Evolutionary conservation across 1,284 basidiomycete species (phyloP).

Genomic region (Porodaedalea pini): DNA sequence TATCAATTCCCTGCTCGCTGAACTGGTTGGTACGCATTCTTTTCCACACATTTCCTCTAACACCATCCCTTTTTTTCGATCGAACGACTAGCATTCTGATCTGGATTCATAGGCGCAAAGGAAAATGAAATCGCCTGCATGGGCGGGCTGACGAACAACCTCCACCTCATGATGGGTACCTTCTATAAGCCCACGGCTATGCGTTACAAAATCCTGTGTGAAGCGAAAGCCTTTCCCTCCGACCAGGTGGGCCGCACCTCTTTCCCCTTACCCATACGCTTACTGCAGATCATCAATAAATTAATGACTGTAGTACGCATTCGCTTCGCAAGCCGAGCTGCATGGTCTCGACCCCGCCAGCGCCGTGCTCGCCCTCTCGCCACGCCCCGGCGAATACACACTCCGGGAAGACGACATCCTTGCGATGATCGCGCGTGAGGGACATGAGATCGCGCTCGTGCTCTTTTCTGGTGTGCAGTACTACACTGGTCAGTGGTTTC

Average conservation of each 20-base stretch:
- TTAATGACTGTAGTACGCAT: conserved; percentile 74
- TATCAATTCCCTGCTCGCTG: conserved; percentile 74
- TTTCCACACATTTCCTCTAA: neutral
- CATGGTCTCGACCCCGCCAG: conserved; percentile 77
- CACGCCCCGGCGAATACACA: conserved; percentile 81
- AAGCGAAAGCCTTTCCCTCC: conserved; percentile 92
- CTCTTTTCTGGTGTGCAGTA: conserved; percentile 92
- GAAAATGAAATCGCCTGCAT: conserved; percentile 91
- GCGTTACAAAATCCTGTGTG: conserved; percentile 94
- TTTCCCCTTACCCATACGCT: neutral
- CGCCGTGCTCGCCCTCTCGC: conserved; percentile 77
- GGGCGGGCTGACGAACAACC: conserved; percentile 90
- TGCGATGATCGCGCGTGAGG: conserved; percentile 68
- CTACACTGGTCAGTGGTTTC: conserved; percentile 96
- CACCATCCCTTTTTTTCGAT: conserved; percentile 10
- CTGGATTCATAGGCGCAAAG: conserved; percentile 61
- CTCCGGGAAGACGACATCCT: conserved; percentile 91
- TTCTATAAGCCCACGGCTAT: conserved; percentile 88
- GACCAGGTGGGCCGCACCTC: conserved; percentile 66
- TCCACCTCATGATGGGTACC: conserved; percentile 90
- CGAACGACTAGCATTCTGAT: conserved; percentile 16
- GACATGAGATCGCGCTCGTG: conserved; percentile 78
- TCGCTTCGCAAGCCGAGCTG: conserved; percentile 80
- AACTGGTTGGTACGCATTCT: conserved; percentile 69
- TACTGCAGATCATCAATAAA: neutral